Conservation (phyloP, 2,329 filamentous ascomycete species). For the Calonectria crousiana region DNA sequence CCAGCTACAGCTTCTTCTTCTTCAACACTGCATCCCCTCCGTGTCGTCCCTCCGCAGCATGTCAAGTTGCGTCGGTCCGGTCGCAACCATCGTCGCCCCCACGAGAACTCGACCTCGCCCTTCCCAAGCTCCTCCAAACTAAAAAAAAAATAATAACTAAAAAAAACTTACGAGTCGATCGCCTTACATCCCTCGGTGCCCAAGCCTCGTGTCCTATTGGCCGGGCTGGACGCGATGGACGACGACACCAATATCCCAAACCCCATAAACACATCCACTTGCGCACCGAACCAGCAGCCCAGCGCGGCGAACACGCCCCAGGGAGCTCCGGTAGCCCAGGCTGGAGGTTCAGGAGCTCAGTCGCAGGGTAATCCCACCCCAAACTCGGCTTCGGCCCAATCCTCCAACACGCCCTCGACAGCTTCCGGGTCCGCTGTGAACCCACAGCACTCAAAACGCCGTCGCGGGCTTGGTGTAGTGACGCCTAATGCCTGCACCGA, state of each 20-base stretch:
- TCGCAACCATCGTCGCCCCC: slow-evolving; percentile 32
- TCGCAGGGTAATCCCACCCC: slow-evolving; percentile 48
- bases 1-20: slow-evolving; percentile 26
- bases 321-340: slow-evolving; percentile 33
- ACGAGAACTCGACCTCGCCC: slow-evolving; percentile 32
- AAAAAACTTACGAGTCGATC: background rate
- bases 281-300: slow-evolving; percentile 46
- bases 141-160: slow-evolving; percentile 24
- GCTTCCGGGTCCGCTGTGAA: slow-evolving; percentile 37
- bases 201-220: slow-evolving; percentile 17
- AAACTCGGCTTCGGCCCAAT: slow-evolving; percentile 42
- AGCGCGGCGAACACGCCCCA: slow-evolving; percentile 52
- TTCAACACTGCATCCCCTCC: slow-evolving; percentile 13
- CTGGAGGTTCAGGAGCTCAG: slow-evolving; percentile 35
- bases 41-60: slow-evolving; percentile 40
- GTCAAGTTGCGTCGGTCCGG: slow-evolving; percentile 39
- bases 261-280: slow-evolving; percentile 45
- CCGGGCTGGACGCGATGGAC: slow-evolving; percentile 45
- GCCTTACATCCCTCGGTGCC: background rate
- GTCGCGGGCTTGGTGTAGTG: slow-evolving; percentile 67
- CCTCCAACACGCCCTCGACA: slow-evolving; percentile 44
- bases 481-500: slow-evolving; percentile 73
- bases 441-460: slow-evolving; percentile 60
- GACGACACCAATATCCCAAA: slow-evolving; percentile 43
- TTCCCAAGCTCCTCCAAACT: slow-evolving; percentile 33